These are phyloP conservation scores for Babesia bigemina DNA, from an alignment of 169 alveolate genomes.

Conservation along the genomic window DNA sequence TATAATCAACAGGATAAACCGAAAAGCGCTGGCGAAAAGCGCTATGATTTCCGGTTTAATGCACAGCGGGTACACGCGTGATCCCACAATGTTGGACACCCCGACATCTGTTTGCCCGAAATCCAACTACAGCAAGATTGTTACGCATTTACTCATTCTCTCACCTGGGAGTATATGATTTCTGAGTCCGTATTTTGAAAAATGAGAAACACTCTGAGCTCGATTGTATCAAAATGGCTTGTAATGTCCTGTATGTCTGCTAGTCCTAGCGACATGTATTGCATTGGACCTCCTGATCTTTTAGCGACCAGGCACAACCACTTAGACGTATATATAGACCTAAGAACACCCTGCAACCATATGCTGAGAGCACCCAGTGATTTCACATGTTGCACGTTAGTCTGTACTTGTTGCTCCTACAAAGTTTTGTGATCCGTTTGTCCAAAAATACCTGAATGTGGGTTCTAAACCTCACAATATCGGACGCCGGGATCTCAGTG, in stretches of 20 bases:
- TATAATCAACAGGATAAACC: background rate
- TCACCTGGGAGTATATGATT: constrained; percentile 7
- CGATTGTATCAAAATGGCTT: background rate
- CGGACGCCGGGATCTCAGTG: background rate
- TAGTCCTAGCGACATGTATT: background rate
- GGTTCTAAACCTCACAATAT: background rate
- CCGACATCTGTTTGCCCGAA: constrained; percentile 2
- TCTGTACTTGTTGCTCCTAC: background rate
- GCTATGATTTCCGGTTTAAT: background rate
- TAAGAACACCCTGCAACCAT: constrained; percentile 7
- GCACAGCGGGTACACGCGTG: background rate
- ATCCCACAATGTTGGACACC: background rate
- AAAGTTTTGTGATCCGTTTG: background rate
- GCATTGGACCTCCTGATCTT: background rate
- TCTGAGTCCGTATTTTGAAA: constrained; percentile 22
- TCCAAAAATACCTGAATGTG: constrained; percentile 1
- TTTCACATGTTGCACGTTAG: background rate
- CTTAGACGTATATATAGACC: background rate
- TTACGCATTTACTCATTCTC: background rate
- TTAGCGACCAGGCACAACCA: background rate
- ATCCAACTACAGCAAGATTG: constrained; percentile 3
- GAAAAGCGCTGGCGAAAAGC: background rate
- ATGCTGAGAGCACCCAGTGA: background rate
- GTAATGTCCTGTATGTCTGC: background rate
- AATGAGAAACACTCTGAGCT: background rate